Percentiles rank a stretch among this genome's conserved stretches.
Conservation (phyloP, 768 basidiomycete species). For the Leccinellum luteum region DNA sequence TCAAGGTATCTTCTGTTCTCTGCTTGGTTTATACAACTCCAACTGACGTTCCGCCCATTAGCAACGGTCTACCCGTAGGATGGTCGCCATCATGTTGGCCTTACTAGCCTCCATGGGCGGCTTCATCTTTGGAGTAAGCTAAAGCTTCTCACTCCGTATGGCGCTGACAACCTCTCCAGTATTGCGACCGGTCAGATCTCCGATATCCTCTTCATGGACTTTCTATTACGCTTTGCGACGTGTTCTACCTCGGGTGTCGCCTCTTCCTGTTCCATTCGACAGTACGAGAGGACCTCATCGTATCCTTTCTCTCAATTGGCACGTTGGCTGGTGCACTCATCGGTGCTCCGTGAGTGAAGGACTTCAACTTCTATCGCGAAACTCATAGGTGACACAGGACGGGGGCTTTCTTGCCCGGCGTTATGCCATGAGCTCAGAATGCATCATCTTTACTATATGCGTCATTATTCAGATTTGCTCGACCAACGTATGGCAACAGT, state of each 20-base stretch:
- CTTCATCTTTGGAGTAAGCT: no score
- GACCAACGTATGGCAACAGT: slow-evolving; percentile 57
- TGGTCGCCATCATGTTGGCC: no score
- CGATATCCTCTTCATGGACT: no score
- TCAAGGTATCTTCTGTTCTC: no score
- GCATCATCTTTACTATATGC: slow-evolving; percentile 54
- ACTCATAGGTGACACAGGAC: slow-evolving; percentile 34
- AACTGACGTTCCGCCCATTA: slow-evolving; percentile 18
- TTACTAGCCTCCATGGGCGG: no score
- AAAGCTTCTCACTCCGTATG: no score
- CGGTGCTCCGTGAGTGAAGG: slow-evolving; percentile 53
- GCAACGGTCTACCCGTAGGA: slow-evolving; percentile 61
- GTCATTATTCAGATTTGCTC: slow-evolving; percentile 58
- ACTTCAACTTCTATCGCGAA: background rate
- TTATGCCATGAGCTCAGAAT: slow-evolving; percentile 64
- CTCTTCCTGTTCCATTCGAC: slow-evolving; percentile 45
- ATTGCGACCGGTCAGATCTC: no score
- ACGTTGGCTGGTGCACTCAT: slow-evolving; percentile 53
- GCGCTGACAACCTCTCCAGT: no score
- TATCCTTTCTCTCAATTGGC: no score
- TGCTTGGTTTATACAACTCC: background rate
- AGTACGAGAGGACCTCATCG: no score
- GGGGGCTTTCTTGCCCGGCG: slow-evolving; percentile 63
- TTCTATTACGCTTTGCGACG: slow-evolving; percentile 59
- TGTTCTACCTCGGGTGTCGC: slow-evolving; percentile 41